Conservation (phyloP, 1,139 yeast species). For the Zygoascus sp. region DNA sequence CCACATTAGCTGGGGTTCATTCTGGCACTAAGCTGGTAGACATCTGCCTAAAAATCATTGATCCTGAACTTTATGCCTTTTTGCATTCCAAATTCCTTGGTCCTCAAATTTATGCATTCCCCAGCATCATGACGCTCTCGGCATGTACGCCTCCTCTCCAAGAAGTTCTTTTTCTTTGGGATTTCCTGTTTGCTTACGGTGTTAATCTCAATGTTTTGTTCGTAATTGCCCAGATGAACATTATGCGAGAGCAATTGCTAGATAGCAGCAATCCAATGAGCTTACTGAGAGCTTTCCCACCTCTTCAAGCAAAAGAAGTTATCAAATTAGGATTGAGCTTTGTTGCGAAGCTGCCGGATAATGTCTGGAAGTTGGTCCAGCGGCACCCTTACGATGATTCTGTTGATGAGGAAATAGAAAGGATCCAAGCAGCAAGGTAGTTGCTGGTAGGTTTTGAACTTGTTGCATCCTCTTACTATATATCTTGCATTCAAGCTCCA, state of each 20-base stretch:
- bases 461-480: no score
- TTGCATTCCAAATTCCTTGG: conserved; percentile 60
- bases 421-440: conserved; percentile 5
- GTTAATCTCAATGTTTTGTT: conserved; percentile 81
- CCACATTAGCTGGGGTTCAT: conserved; percentile 78
- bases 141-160: conserved; percentile 86
- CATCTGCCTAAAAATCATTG: conserved; percentile 63
- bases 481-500: no score
- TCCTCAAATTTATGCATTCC: conserved; percentile 72
- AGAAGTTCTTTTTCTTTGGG: conserved; percentile 81
- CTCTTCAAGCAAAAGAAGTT: conserved; percentile 65
- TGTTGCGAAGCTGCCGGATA: conserved; percentile 68
- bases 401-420: conserved; percentile 19
- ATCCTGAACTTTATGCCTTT: conserved; percentile 61
- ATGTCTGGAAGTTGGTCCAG: conserved; percentile 61
- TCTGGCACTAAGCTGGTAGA: conserved; percentile 62
- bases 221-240: conserved; percentile 76
- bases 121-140: conserved; percentile 69
- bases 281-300: conserved; percentile 67
- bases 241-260: conserved; percentile 59
- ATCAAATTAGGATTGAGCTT: conserved; percentile 78
- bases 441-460: no score
- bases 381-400: conserved; percentile 62
- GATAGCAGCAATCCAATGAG: conserved; percentile 67
- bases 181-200: conserved; percentile 85